Base-by-base conservation (phyloP, 2,329 filamentous ascomycete genomes). In the Aspergillus spinulosporus region DNA sequence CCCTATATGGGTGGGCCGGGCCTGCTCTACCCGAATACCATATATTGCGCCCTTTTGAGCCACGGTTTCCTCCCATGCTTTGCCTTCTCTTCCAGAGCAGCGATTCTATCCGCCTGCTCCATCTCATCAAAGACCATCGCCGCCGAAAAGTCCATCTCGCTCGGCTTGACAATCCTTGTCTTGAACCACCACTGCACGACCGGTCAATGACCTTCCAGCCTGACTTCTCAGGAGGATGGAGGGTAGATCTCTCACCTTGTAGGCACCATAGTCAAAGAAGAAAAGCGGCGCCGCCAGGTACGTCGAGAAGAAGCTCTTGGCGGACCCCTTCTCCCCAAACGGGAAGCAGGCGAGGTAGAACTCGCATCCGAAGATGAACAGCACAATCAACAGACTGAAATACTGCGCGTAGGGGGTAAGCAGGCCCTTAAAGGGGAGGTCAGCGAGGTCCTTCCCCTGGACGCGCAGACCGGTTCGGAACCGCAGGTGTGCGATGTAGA, bases 221-320 rank as follows among this genome's bases (percentile, higher is more conserved):
- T 6, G 5, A 15, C 6, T 9, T n/a, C 6, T 8, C 12, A 7
- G 12, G n/a, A 21, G 39, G 7, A 2, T 11, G 4, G 21, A 21
- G 21, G 21, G 21, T 21, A 40, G 8, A 11, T 21, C 21, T 21
- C 12, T 4, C 49, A 65, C 65, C 59, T 67, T 67, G 42, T 67
- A 67, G 8, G 47, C 60, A 7, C 65, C 60, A 42, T 69, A 70
- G 54, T 71, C 68, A 39, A 69, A 61, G 39, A 66, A 50, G 55
- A 70, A 71, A 32, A 72, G 53, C 5, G 70, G 70, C 5, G 66
- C 69, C 2, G 67, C 66, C 1, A 72, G 60, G 37, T 72, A 72
- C 8, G 66, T 64, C 1, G 68, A 66, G 49, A 72, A 72, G 61
- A 72, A 72, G 15, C 59, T 67, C 57, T 63, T 68, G 3, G 63